phyloP scores from a whole-genome alignment of 768 basidiomycete genomes.

The Lactarius hatsudake region DNA sequence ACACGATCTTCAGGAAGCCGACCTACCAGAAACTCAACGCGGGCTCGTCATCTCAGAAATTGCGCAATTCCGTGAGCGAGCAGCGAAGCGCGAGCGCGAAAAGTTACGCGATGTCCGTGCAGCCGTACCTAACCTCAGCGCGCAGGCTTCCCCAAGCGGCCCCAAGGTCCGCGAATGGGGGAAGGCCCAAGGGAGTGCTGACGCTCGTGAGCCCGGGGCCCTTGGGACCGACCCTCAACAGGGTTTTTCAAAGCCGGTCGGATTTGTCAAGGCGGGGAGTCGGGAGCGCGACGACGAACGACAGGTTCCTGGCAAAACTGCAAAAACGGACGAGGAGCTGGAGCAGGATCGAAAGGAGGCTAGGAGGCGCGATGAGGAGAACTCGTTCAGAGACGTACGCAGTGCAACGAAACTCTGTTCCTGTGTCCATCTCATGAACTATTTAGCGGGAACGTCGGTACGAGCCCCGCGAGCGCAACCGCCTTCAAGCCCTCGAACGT shows the following conservation, averaged over 20 bases:
- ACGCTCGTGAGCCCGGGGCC: conserved; percentile 26
- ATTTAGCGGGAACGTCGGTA: conserved; percentile 87
- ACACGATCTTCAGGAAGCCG: conserved; percentile 93
- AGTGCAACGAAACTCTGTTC: conserved; percentile 33
- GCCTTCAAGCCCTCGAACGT: conserved; percentile 75
- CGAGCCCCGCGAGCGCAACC: conserved; percentile 81
- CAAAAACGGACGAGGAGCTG: conserved; percentile 84
- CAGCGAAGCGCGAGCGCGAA: conserved; percentile 87
- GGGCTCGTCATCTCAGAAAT: conserved; percentile 96
- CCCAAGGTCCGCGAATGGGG: conserved; percentile 82
- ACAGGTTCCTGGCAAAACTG: conserved; percentile 35
- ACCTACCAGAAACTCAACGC: conserved; percentile 91
- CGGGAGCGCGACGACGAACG: conserved; percentile 39
- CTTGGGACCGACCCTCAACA: conserved; percentile 44
- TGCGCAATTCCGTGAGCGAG: conserved; percentile 91
- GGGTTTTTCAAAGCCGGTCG: conserved; percentile 73
- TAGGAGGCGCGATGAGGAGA: conserved; percentile 74
- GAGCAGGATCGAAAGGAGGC: conserved; percentile 79
- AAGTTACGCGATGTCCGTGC: conserved; percentile 77
- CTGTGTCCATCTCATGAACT: not conserved
- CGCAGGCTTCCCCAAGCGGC: conserved; percentile 46
- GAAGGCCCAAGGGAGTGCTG: conserved; percentile 46
- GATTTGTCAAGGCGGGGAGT: conserved; percentile 75
- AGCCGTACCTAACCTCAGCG: conserved; percentile 46
- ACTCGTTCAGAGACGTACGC: conserved; percentile 78